A percentile compares a stretch with the other conserved stretches of the same genome.
Evolutionary conservation across 192 early-diverging fungal genomes (phyloP).

Genomic region (Entomortierella parvispora): DNA sequence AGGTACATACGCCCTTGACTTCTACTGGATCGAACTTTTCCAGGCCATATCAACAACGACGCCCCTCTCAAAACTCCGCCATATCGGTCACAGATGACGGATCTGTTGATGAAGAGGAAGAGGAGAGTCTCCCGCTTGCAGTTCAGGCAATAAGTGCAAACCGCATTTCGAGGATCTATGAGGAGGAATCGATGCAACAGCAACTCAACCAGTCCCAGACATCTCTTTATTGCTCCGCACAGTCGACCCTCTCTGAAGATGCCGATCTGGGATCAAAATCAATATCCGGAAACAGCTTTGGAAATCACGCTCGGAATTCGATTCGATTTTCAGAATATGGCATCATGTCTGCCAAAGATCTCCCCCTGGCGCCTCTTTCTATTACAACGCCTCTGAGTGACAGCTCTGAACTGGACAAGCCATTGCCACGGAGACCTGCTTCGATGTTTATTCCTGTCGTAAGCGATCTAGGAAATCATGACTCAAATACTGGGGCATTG

Average conservation of each 20-base stretch:
- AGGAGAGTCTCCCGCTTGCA: background rate
- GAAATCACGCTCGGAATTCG: slow-evolving; percentile 7
- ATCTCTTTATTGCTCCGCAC: slow-evolving; percentile 15
- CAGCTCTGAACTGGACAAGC: background rate
- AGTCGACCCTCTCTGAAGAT: slow-evolving; percentile 10
- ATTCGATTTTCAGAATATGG: slow-evolving; percentile 22
- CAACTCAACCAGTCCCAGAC: slow-evolving; percentile 21
- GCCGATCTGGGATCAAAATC: background rate
- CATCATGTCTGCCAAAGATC: slow-evolving; percentile 8
- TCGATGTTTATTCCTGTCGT: slow-evolving; percentile 15
- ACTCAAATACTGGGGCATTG: too few species aligned
- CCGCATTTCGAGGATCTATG: slow-evolving; percentile 11
- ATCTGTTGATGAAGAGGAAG: slow-evolving; percentile 7
- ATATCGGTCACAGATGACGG: slow-evolving; percentile 25
- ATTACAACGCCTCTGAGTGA: background rate
- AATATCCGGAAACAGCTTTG: background rate
- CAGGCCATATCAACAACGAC: background rate
- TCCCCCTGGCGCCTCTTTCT: background rate
- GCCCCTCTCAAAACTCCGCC: slow-evolving; percentile 23
- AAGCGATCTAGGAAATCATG: too few species aligned
- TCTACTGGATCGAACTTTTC: too few species aligned
- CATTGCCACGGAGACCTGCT: slow-evolving; percentile 9
- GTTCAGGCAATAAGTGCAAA: background rate
- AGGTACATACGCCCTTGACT: background rate
- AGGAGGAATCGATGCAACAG: slow-evolving; percentile 8